phyloP scores from a whole-genome alignment of 176 grass and related monocot genomes.

The Avena eriantha region DNA sequence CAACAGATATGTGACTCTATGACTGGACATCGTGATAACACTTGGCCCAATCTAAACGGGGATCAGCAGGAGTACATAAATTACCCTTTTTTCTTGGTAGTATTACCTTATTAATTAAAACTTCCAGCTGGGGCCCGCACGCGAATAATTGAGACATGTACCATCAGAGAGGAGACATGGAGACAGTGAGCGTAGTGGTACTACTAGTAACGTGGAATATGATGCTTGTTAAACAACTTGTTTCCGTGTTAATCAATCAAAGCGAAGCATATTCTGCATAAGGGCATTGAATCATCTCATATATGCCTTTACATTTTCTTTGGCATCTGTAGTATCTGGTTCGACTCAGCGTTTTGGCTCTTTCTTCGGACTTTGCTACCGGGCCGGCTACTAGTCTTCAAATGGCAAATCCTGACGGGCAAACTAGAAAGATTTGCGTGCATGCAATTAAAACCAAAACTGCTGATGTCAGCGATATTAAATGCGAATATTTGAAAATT shows the following conservation, averaged over 20 bases:
- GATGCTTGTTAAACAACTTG: background rate
- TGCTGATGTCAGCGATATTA: no score
- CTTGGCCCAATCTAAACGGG: background rate
- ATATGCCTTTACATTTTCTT: background rate
- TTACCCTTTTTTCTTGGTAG: no score
- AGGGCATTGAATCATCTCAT: background rate
- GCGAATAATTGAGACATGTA: constrained; percentile 2
- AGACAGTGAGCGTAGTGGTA: background rate
- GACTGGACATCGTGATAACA: constrained; percentile 1
- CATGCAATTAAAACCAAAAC: no score
- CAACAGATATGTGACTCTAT: background rate
- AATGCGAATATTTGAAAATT: no score
- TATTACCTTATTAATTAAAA: no score
- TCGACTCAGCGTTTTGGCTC: no score
- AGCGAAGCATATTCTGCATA: background rate
- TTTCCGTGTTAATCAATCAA: background rate
- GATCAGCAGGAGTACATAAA: background rate
- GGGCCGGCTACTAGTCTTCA: no score
- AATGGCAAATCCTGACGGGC: no score
- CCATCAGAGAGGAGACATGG: background rate
- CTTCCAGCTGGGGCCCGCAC: background rate
- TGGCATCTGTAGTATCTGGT: background rate
- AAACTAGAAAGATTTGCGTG: no score
- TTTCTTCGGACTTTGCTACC: no score
- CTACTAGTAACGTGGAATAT: background rate